phyloP scores from a whole-genome alignment of 108 stramenopile genomes.

The Skeletonema potamos region DNA sequence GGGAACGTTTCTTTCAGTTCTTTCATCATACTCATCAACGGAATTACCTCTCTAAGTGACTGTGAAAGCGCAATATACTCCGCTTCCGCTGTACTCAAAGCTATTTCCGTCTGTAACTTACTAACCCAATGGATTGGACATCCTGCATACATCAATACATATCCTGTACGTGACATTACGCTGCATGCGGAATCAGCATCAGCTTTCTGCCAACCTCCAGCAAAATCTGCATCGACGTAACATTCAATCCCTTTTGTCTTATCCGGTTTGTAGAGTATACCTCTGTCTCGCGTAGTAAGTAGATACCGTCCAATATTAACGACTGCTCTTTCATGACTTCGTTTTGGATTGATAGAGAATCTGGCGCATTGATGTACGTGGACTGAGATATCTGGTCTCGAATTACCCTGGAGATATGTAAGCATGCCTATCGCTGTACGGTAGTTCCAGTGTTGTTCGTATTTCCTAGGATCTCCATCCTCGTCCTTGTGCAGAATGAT shows the following conservation, averaged over 20 bases:
- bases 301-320: conserved; percentile 49
- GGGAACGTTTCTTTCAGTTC: conserved; percentile 3
- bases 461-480: no score
- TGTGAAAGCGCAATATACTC: conserved; percentile 5
- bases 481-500: background rate
- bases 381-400: conserved; percentile 40
- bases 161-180: conserved; percentile 12
- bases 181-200: background rate
- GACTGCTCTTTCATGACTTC: conserved; percentile 42
- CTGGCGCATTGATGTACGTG: conserved; percentile 43
- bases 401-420: conserved; percentile 17
- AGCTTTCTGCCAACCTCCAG: conserved; percentile 36
- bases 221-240: conserved; percentile 48
- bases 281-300: conserved; percentile 17
- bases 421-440: conserved; percentile 41
- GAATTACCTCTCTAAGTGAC: conserved; percentile 6
- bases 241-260: conserved; percentile 13
- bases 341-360: conserved; percentile 39
- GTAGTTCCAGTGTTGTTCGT: conserved; percentile 28
- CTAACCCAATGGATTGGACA: conserved; percentile 13
- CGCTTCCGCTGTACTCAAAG: conserved; percentile 7
- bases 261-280: conserved; percentile 17
- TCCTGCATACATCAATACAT: conserved; percentile 19
- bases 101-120: conserved; percentile 12
- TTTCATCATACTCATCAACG: background rate